A percentile compares a stretch with the other conserved stretches of the same genome.
Conservation (phyloP, 2,329 filamentous ascomycete species). For the Exutisphaerella laricina region DNA sequence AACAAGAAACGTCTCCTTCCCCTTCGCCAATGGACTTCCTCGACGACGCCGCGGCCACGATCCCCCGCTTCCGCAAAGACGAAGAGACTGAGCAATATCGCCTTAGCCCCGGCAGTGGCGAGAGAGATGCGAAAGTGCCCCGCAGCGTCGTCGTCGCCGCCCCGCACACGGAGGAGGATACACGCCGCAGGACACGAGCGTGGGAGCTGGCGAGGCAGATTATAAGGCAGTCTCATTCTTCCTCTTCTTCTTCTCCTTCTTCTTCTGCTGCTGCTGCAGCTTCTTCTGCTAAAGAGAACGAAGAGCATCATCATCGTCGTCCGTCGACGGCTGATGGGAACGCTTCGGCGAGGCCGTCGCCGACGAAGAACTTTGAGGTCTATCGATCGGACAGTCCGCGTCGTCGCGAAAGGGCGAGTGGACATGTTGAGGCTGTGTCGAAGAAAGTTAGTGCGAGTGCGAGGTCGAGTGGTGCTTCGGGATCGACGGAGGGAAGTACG, state of each 20-base stretch:
- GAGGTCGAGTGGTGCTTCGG: not conserved
- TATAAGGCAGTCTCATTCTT: too few relatives aligned
- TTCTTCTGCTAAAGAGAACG: not conserved
- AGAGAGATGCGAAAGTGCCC: not conserved
- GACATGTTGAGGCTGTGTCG: not conserved
- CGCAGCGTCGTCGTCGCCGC: not conserved
- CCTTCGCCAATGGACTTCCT: not conserved
- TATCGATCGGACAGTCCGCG: not conserved
- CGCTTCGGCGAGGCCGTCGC: not conserved
- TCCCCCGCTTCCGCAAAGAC: not conserved
- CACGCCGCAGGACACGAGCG: not conserved
- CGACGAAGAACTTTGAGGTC: not conserved
- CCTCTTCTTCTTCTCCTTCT: too few relatives aligned
- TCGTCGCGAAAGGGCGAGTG: not conserved
- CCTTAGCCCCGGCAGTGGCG: not conserved
- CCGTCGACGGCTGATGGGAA: constrained; percentile 1
- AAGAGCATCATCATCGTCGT: not conserved
- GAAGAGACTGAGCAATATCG: not conserved
- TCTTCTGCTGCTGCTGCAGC: too few relatives aligned
- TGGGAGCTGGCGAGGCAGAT: not conserved
- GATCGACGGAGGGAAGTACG: not conserved
- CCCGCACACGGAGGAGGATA: constrained; percentile 1
- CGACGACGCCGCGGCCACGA: not conserved
- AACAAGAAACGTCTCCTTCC: not conserved
- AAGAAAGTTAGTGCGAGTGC: not conserved